Evolutionary conservation across 345 rosid genomes (phyloP).

Genomic region (Moringa oleifera): DNA sequence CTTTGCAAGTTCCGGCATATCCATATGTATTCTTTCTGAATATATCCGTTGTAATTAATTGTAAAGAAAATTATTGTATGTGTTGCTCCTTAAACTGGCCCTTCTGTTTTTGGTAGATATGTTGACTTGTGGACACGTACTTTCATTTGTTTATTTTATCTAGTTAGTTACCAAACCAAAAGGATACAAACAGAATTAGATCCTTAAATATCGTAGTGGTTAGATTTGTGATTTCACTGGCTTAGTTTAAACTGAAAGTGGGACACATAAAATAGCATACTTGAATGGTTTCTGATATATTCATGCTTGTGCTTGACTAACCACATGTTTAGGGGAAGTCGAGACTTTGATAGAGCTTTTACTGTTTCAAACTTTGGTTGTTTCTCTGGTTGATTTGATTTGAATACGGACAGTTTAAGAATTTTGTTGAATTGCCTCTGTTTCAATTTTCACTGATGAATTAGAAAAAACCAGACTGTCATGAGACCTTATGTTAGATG

Average conservation of each 20-base stretch:
- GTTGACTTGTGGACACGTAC: too few relatives aligned
- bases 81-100: background rate
- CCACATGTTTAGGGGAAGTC: background rate
- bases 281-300: too few relatives aligned
- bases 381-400: too few relatives aligned
- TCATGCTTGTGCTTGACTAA: background rate
- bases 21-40: background rate
- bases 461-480: background rate
- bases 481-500: background rate
- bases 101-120: too few relatives aligned
- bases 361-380: background rate
- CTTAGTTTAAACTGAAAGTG: too few relatives aligned
- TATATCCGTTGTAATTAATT: background rate
- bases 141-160: background rate
- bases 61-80: too few relatives aligned
- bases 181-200: background rate
- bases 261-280: too few relatives aligned
- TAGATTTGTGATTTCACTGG: background rate
- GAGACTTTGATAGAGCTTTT: background rate
- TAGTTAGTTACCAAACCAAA: background rate
- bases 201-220: background rate
- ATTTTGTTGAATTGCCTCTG: too few relatives aligned
- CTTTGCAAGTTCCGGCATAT: too few relatives aligned
- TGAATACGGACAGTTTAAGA: too few relatives aligned
- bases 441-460: background rate